A percentile compares a stretch with the other conserved stretches of the same genome.
These are phyloP conservation scores for Exophiala dermatitidis DNA, from an alignment of 2,329 filamentous ascomycete genomes.

Conservation along the genomic window DNA sequence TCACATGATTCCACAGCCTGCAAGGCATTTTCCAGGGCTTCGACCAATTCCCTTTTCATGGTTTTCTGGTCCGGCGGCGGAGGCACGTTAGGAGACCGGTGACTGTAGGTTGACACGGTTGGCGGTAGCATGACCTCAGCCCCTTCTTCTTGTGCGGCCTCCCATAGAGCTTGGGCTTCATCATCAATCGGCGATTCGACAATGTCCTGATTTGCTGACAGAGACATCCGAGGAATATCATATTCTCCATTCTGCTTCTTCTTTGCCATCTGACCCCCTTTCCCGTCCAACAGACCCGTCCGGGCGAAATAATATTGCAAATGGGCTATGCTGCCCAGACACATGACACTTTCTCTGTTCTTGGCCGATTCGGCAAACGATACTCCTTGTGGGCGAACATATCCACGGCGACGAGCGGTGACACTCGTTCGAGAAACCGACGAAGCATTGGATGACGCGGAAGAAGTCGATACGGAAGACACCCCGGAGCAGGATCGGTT, in stretches of 20 bases:
- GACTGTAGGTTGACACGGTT: conserved; percentile 90
- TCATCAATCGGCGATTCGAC: conserved; percentile 49
- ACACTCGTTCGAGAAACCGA: conserved; percentile 40
- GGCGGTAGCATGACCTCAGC: conserved; percentile 85
- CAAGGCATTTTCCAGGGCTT: conserved; percentile 61
- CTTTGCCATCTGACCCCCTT: conserved; percentile 76
- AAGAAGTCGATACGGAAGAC: conserved; percentile 41
- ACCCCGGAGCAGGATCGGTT: conserved; percentile 42
- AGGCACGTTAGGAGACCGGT: conserved; percentile 70
- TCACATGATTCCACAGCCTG: conserved; percentile 50
- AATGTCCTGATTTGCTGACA: conserved; percentile 33
- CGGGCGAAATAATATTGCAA: conserved; percentile 97
- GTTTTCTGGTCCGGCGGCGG: conserved; percentile 77
- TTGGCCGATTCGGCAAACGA: conserved; percentile 85
- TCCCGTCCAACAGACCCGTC: conserved; percentile 86
- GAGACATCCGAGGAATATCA: conserved; percentile 36
- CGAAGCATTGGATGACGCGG: conserved; percentile 39
- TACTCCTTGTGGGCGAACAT: conserved; percentile 78
- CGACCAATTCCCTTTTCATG: conserved; percentile 62
- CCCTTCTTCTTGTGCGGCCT: conserved; percentile 53
- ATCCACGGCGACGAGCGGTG: conserved; percentile 56
- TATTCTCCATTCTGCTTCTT: conserved; percentile 48
- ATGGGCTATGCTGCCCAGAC: conserved; percentile 90
- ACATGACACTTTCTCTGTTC: conserved; percentile 90
- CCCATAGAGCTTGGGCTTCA: conserved; percentile 35